Evolutionary conservation across 2,329 filamentous ascomycete species (phyloP), one percentile per base, ranked within the genome.

Genomic region (Colletotrichum viniferum): DNA sequence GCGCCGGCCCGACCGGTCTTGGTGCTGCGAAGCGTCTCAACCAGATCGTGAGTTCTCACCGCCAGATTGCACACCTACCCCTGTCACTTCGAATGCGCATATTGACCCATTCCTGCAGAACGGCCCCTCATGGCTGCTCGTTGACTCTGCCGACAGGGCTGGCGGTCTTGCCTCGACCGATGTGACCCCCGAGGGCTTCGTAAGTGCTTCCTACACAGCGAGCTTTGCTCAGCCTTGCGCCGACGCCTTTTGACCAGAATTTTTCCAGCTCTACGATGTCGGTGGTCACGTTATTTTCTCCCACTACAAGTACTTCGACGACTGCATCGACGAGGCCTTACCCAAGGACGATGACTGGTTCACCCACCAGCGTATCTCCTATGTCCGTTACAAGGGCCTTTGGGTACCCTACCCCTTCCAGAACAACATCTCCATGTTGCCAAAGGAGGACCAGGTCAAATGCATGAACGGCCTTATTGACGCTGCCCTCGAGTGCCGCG

Each of bases 241-340:
- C 55, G 26, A 52, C 21, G 32, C 12, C n/a, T 56, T 34, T 74
- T 81, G 76, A 62, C 58, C 32, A 10, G 32, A 16, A 81, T 38
- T 4, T 52, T 64, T 14, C 32, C 83, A 98, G 96, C 92, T 99
- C 82, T 99, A 98, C 91, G 97, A 99, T 88, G 97, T 99, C 81
- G 96, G 96, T 85, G 96, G 96, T 81, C 96, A 98, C 88, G 96
- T 98, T 87, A 98, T 98, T 88, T 98, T 98, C 92, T 98, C 96
- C 81, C 96, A 98, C 92, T 99, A 99, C 94, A 98, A 98, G 90
- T 99, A 99, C 92, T 99, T 99, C 86, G 97, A 99, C 88, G 97
- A 99, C 90, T 97, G 95, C 89, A 94, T 99, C 84, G 92, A 98
- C 85, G 97, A 99, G 90, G 97, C 97, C 69, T 93, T 99, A 56